Evolutionary conservation across 2,329 filamentous ascomycete species (phyloP).

Genomic region (Penicillium crustosum): DNA sequence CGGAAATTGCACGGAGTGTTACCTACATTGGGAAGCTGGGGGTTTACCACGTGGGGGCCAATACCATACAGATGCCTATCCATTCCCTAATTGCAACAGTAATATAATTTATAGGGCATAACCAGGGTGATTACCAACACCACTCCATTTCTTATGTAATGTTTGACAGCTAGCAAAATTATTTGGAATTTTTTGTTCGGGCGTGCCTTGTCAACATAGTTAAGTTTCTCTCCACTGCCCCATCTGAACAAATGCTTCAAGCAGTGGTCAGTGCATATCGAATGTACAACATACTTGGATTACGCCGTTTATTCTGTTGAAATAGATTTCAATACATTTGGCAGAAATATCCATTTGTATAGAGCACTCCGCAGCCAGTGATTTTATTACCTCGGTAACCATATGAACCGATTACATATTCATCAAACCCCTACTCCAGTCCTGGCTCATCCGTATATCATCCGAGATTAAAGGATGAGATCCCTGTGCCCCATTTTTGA

Average conservation of each 20-base stretch:
- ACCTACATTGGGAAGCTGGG: not conserved
- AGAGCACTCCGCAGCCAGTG: no score
- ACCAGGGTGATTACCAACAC: no score
- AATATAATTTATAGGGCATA: not conserved
- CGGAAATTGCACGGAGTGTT: not conserved
- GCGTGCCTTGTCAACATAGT: not conserved
- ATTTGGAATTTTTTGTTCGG: not conserved
- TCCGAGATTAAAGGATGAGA: not conserved
- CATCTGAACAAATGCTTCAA: not conserved
- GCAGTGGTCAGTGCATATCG: not conserved
- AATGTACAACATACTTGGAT: not conserved
- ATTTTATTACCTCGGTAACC: no score
- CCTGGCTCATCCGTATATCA: not conserved
- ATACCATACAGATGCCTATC: not conserved
- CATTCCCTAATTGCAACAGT: not conserved
- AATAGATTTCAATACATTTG: not conserved
- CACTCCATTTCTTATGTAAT: not conserved
- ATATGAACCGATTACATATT: not conserved
- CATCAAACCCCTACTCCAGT: not conserved
- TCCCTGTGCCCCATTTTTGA: not conserved
- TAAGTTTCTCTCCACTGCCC: not conserved
- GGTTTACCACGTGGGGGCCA: conserved; percentile 1
- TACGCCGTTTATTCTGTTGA: not conserved
- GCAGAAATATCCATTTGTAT: no score
- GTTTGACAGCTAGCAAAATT: not conserved